phyloP scores from a whole-genome alignment of 139 green algal species.

The Chlorella sorokiniana region DNA sequence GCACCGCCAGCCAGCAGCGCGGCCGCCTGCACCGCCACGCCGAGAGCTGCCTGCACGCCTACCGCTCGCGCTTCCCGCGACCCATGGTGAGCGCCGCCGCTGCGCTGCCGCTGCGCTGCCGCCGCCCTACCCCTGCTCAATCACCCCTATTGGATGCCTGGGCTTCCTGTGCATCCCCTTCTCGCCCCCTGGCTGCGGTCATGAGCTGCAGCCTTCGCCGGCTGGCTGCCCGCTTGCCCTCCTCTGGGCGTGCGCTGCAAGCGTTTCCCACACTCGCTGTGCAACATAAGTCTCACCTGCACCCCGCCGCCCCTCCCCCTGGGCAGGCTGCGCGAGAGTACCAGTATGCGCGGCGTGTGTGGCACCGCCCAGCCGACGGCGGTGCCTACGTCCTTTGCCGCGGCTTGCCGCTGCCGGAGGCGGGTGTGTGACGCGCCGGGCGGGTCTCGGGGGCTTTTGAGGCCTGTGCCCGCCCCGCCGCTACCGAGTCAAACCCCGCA shows the following conservation, averaged over 20 bases:
- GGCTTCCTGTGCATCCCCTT: not conserved
- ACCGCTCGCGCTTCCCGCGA: constrained; percentile 65
- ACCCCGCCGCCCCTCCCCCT: too few species aligned
- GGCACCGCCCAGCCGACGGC: constrained; percentile 61
- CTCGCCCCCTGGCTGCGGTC: not conserved
- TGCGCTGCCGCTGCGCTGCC: not conserved
- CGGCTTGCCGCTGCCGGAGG: not conserved
- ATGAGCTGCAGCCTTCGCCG: not conserved
- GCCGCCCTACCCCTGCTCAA: not conserved
- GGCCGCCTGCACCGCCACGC: constrained; percentile 11
- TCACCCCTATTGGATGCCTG: not conserved
- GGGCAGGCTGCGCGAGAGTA: constrained; percentile 63
- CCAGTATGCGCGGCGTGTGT: constrained; percentile 71
- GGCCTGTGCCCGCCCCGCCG: too few species aligned
- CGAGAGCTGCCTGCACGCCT: constrained; percentile 57
- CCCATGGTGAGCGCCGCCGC: constrained; percentile 50
- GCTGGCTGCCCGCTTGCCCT: not conserved
- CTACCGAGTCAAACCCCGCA: too few species aligned
- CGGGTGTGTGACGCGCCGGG: too few species aligned
- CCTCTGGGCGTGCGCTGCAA: not conserved
- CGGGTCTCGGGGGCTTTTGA: too few species aligned
- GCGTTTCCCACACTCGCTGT: too few species aligned
- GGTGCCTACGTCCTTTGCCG: constrained; percentile 59
- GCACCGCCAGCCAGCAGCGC: not conserved
- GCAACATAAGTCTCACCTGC: too few species aligned